Evolutionary conservation across 495 filamentous ascomycete species (phyloP).

Genomic region (Penicillium canariense): DNA sequence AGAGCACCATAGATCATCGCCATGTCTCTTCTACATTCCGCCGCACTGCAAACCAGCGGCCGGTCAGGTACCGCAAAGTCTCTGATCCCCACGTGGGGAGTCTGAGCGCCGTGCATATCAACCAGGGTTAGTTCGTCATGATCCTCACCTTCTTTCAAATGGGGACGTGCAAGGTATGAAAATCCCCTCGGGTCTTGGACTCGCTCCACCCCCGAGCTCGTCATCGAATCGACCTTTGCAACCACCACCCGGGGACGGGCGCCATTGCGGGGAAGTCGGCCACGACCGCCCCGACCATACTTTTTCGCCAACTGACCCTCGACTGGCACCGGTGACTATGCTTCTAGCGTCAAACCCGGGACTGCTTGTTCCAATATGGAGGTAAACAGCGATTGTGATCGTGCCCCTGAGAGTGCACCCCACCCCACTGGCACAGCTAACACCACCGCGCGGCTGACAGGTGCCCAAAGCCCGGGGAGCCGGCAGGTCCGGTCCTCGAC

Average conservation of each 20-base stretch:
- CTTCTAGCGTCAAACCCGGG: slow-evolving; percentile 3
- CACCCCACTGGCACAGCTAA: slow-evolving; percentile 3
- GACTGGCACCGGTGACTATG: slow-evolving; percentile 4
- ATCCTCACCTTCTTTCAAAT: not conserved
- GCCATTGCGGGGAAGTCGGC: slow-evolving; percentile 28
- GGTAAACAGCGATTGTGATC: slow-evolving; percentile 6
- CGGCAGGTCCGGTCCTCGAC: slow-evolving; percentile 42
- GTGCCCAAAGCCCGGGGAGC: slow-evolving; percentile 37
- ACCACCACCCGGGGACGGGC: slow-evolving; percentile 12
- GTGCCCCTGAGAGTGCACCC: not conserved
- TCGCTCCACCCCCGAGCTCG: slow-evolving; percentile 15
- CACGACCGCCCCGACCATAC: slow-evolving; percentile 7
- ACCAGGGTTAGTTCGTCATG: too few species aligned
- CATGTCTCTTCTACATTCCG: too few species aligned
- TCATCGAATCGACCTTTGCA: slow-evolving; percentile 19
- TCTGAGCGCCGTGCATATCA: slow-evolving; percentile 7
- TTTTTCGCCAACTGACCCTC: slow-evolving; percentile 3
- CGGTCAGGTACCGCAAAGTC: not conserved
- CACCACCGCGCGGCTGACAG: slow-evolving; percentile 40
- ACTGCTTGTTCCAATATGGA: slow-evolving; percentile 22
- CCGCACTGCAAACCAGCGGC: not conserved
- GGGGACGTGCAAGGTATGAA: not conserved
- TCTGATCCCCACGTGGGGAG: slow-evolving; percentile 6
- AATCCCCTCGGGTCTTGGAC: not conserved
- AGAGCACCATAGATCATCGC: not conserved